phyloP scores from a whole-genome alignment of 2,329 filamentous ascomycete genomes.

The Podosphaera xanthii region DNA sequence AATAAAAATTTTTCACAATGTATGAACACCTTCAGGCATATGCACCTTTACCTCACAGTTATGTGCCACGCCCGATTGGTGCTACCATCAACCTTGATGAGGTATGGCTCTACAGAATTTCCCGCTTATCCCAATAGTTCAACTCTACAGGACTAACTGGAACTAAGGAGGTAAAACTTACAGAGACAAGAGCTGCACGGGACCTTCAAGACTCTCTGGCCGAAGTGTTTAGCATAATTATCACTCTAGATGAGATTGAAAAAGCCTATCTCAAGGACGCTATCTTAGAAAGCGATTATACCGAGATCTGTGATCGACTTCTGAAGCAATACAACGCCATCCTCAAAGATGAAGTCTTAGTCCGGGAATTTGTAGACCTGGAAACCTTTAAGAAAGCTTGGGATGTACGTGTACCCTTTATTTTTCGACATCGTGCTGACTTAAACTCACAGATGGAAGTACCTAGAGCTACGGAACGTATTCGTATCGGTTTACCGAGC shows the following conservation, averaged over 20 bases:
- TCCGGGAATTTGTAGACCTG: slow-evolving; percentile 64
- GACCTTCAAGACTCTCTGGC: slow-evolving; percentile 90
- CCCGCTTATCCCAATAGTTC: slow-evolving; percentile 1
- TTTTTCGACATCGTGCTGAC: neutral
- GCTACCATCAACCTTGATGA: slow-evolving; percentile 88
- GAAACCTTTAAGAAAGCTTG: slow-evolving; percentile 82
- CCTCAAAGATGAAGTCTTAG: slow-evolving; percentile 72
- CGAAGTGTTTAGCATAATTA: slow-evolving; percentile 92
- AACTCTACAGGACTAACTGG: neutral
- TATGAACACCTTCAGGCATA: slow-evolving; percentile 17
- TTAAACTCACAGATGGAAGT: slow-evolving; percentile 51
- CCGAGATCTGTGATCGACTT: slow-evolving; percentile 81
- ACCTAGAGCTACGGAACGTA: slow-evolving; percentile 74
- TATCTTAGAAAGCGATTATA: slow-evolving; percentile 76
- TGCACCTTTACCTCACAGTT: slow-evolving; percentile 31
- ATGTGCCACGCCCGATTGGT: slow-evolving; percentile 64
- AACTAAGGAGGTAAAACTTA: slow-evolving; percentile 69
- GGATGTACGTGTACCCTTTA: slow-evolving; percentile 39
- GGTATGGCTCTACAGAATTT: slow-evolving; percentile 23
- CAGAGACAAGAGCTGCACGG: slow-evolving; percentile 65
- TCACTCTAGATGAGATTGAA: slow-evolving; percentile 85
- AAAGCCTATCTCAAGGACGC: slow-evolving; percentile 95
- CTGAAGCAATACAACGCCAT: slow-evolving; percentile 95
- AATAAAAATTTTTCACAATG: slow-evolving; percentile 8
- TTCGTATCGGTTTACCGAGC: slow-evolving; percentile 79